These are phyloP conservation scores for Bipolaris victoriae DNA, from an alignment of 2,329 filamentous ascomycete species.

Conservation along the genomic window DNA sequence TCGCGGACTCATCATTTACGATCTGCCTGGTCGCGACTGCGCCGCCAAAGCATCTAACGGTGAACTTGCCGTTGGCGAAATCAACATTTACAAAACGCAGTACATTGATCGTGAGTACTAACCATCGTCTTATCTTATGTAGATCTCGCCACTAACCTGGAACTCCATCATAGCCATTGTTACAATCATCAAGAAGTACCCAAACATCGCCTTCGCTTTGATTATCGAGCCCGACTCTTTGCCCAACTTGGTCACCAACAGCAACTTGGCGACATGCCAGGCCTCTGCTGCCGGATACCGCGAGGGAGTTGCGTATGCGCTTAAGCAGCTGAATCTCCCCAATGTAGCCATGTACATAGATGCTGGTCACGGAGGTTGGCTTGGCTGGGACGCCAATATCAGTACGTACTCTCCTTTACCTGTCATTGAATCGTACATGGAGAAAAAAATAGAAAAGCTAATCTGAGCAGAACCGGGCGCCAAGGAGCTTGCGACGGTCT, in stretches of 20 bases:
- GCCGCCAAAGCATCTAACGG: slow-evolving; percentile 69
- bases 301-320: slow-evolving; percentile 64
- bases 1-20: slow-evolving; percentile 66
- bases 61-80: slow-evolving; percentile 63
- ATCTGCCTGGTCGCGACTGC: slow-evolving; percentile 69
- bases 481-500: slow-evolving; percentile 56
- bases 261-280: slow-evolving; percentile 61
- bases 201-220: slow-evolving; percentile 49
- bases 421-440: not conserved
- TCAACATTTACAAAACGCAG: slow-evolving; percentile 58
- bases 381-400: slow-evolving; percentile 69
- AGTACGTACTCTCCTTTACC: slow-evolving; percentile 24
- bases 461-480: slow-evolving; percentile 53
- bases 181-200: slow-evolving; percentile 61
- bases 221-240: slow-evolving; percentile 67
- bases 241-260: slow-evolving; percentile 69
- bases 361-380: slow-evolving; percentile 69
- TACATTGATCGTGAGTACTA: slow-evolving; percentile 58
- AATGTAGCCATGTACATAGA: slow-evolving; percentile 71
- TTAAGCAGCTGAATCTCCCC: slow-evolving; percentile 63
- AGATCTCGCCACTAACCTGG: slow-evolving; percentile 2
- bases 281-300: slow-evolving; percentile 64
- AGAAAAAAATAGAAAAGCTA: not conserved
- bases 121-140: not conserved
- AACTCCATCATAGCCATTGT: slow-evolving; percentile 53